A percentile compares a stretch with the other conserved stretches of the same genome.
Conservation (phyloP, 306 rosid genomes). For the Cicer chorassanicum region DNA sequence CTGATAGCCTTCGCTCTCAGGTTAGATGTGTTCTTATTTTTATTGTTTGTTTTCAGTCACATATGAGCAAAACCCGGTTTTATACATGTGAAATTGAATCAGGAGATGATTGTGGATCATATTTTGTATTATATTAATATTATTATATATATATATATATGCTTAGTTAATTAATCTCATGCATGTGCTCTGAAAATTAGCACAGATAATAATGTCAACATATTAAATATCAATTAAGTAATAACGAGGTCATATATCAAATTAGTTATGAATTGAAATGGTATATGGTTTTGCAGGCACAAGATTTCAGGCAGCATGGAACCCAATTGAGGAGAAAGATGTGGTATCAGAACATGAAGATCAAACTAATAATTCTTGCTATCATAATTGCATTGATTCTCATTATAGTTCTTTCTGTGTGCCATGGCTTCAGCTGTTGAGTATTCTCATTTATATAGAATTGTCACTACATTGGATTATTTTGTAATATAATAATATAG, state of each 20-base stretch:
- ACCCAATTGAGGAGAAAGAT: constrained; percentile 77
- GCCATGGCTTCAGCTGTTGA: constrained; percentile 18
- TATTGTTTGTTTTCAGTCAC: background rate
- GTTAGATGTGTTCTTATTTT: background rate
- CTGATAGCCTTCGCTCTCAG: constrained; percentile 6
- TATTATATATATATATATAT: no score
- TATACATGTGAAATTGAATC: background rate
- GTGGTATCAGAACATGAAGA: constrained; percentile 99
- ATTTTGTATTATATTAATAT: background rate
- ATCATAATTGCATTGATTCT: constrained; percentile 23
- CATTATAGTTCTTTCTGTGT: constrained; percentile 27
- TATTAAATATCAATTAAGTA: no score
- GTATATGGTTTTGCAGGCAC: constrained; percentile 53
- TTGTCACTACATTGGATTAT: background rate
- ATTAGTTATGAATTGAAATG: no score
- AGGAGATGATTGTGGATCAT: background rate
- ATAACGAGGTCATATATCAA: no score
- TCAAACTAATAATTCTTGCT: constrained; percentile 78
- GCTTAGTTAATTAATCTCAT: background rate
- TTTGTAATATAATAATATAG: background rate
- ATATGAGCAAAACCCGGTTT: background rate
- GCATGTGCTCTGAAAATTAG: background rate
- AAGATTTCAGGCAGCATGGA: constrained; percentile 67
- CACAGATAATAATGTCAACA: no score
- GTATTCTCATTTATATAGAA: background rate